Conservation (phyloP, 345 rosid species). For the Psidium friedrichsthalianum region DNA sequence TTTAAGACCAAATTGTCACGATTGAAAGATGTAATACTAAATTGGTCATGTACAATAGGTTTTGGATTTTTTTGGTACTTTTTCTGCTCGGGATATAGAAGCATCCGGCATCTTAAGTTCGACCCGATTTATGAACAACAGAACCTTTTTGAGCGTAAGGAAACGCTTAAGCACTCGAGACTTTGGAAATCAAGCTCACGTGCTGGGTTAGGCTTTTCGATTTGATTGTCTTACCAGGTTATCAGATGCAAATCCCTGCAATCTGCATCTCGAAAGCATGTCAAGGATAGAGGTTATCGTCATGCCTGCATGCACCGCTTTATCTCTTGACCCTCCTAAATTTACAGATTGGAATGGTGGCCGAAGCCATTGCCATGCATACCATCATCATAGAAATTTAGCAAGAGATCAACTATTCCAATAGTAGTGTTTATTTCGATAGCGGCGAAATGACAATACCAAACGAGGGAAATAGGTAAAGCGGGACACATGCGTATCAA, state of each 20-base stretch:
- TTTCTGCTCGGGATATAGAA: background rate
- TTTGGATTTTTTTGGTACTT: too few relatives aligned
- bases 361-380: background rate
- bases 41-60: too few relatives aligned
- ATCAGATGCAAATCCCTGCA: background rate
- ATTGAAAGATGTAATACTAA: too few relatives aligned
- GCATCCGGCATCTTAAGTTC: background rate
- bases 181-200: background rate
- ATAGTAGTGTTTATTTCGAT: background rate
- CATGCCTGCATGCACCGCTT: background rate
- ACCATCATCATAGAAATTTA: background rate
- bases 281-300: background rate
- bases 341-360: background rate
- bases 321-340: background rate
- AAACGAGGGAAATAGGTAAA: background rate
- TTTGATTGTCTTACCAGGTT: background rate
- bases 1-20: too few relatives aligned
- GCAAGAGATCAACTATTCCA: background rate
- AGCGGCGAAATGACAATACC: background rate
- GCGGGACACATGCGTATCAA: background rate
- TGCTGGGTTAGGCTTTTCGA: background rate
- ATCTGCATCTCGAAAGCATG: background rate
- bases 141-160: background rate
- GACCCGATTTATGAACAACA: background rate
- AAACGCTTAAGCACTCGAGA: background rate